Base-by-base conservation (phyloP, 148 eudicot genomes). In the Diospyros lotus region DNA sequence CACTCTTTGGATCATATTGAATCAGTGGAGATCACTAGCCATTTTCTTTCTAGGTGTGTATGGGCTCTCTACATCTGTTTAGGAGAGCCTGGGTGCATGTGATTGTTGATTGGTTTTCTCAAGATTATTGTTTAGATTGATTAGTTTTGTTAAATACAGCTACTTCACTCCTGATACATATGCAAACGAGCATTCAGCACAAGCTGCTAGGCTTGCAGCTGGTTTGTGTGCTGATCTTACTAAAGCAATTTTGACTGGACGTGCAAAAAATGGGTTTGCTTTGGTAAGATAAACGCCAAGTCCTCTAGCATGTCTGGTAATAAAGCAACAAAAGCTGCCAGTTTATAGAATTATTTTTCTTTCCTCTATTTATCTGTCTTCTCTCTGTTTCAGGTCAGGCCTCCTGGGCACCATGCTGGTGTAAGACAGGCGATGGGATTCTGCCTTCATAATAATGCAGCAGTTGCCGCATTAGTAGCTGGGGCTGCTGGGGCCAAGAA, bases 361-460 rank as follows among this genome's bases (percentile, higher is more conserved):
- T 39, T 15, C 52, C 42, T 61, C 40, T 50, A 38, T 76, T 28
- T 42, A 15, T 69, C 70, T 62, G 38, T 50, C 69, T 64, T 75
- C 72, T 15, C 70, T 58, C 53, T 41, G 69, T 71, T 78, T 61
- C 84, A 93, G 98, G 90, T 94, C 77, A 88, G 99, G n/a, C 99
- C 99, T 75, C 99, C 99, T 82, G 99, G 99, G 76, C 99, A 95
- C 82, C 99, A 95, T 85, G 99, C 99, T 80, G 99, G 99, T 58
- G 88, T 95, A 43, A 80, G 84, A 63, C 87, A 95, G 54, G 88
- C 97, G 52, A 93, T 91, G 97, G 99, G 99, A n/a, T 95, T 95
- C 84, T 95, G 99, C 76, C 94, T 93, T 78, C 99, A 95, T 81
- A 95, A 95, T 77, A 95, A 95, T 86, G 99, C 98, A 13, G 99